Base-by-base conservation (phyloP, 139 green algal species). In the Dunaliella primolecta region DNA sequence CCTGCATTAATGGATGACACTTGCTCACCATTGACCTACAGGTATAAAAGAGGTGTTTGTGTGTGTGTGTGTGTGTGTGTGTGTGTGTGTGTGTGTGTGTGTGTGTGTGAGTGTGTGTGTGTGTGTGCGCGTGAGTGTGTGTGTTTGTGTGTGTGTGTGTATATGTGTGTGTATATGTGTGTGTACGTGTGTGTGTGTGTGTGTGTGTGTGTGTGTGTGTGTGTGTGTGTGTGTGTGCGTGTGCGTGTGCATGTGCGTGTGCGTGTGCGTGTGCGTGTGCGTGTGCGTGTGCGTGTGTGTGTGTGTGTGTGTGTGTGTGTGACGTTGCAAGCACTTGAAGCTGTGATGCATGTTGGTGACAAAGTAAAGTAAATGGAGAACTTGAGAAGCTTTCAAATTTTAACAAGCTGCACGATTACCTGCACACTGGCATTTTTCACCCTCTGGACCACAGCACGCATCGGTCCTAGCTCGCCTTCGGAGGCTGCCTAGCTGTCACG, bases 11-110 rank as follows among this genome's bases (percentile, higher is more conserved):
- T 27, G 24, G 77, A 37, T 33, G 30, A 46, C 30, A 81, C 23
- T 20, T 24, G 36, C 3, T 74, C 57, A 20, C 36, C 36, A 23
- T 84, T 21, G 0, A 36, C 37, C 24, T 57, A n/a, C n/a, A n/a
- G n/a, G n/a, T n/a, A n/a, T n/a, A n/a, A n/a, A n/a, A n/a, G n/a
- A n/a, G n/a, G n/a, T n/a, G n/a, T n/a, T n/a, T n/a, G n/a, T n/a
- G 32, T 55, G 81, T 79, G 32, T 75, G 80, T 74, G 3, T 46
- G 36, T 37, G n/a, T 46, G 37, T 84, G 29, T 46, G 46, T 27
- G 55, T 37, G 21, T 32, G 55, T 75, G 46, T 74, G n/a, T 85
- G 86, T 57, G 46, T 64, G 46, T 64, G 46, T 64, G 46, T 64
- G 46, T 83, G 56, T 0, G 25, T 29, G 24, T 27, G 55, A 11